These are phyloP conservation scores for Picochlorum sp. DNA, from an alignment of 139 green algal genomes.

Conservation along the genomic window DNA sequence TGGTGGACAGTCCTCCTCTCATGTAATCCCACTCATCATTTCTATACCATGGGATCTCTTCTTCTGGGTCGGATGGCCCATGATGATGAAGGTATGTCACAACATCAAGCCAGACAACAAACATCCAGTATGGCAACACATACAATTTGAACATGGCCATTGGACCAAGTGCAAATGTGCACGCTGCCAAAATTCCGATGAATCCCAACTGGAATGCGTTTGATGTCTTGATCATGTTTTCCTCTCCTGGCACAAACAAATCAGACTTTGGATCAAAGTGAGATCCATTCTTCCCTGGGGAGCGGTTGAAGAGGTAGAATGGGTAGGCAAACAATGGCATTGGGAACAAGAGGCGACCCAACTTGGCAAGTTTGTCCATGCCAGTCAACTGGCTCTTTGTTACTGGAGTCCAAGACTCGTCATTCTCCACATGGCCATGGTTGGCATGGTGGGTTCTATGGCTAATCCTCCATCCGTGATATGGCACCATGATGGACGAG, in stretches of 20 bases:
- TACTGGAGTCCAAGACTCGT: constrained; percentile 88
- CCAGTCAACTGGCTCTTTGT: constrained; percentile 36
- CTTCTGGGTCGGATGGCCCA: constrained; percentile 51
- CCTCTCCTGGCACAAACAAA: constrained; percentile 64
- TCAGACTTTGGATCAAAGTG: constrained; percentile 87
- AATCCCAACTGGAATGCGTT: constrained; percentile 73
- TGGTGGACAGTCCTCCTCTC: constrained; percentile 79
- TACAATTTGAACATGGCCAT: constrained; percentile 82
- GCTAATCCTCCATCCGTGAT: constrained; percentile 89
- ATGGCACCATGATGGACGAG: constrained; percentile 89
- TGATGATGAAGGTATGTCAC: constrained; percentile 97
- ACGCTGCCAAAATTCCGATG: constrained; percentile 67
- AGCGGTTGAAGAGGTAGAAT: constrained; percentile 81
- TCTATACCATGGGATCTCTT: constrained; percentile 90
- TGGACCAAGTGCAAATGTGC: constrained; percentile 60
- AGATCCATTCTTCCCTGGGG: constrained; percentile 79
- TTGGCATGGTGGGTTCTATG: constrained; percentile 91
- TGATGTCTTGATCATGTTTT: constrained; percentile 56
- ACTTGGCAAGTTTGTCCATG: constrained; percentile 31
- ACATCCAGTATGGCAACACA: constrained; percentile 82
- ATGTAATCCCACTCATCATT: constrained; percentile 90
- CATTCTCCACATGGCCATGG: constrained; percentile 93
- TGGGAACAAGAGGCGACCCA: constrained; percentile 73
- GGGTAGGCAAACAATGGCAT: constrained; percentile 81
- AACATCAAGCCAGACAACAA: constrained; percentile 88